A percentile compares a stretch with the other conserved stretches of the same genome.
These are phyloP conservation scores for Pleurotus pulmonarius DNA, from an alignment of 768 basidiomycete genomes.

Conservation along the genomic window DNA sequence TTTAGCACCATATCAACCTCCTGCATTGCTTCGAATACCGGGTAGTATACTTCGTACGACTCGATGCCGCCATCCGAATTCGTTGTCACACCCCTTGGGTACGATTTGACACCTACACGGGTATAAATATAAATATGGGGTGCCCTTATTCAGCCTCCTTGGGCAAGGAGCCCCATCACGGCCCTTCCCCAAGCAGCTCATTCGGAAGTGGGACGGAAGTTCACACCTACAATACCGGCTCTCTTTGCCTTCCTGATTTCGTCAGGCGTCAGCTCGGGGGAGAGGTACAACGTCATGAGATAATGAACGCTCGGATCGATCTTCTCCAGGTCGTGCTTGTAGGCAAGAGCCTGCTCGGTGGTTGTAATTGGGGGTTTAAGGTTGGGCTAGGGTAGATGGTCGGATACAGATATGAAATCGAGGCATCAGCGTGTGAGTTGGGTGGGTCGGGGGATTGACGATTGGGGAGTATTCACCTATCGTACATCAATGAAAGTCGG, in stretches of 20 bases:
- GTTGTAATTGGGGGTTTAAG: slow-evolving; percentile 84
- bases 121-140: background rate
- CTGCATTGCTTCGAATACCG: slow-evolving; percentile 92
- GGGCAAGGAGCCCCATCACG: background rate
- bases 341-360: slow-evolving; percentile 75
- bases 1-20: slow-evolving; percentile 92
- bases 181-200: background rate
- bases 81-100: slow-evolving; percentile 96
- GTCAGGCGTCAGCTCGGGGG: slow-evolving; percentile 82
- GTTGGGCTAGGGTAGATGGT: slow-evolving; percentile 65
- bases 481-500: too few relatives aligned
- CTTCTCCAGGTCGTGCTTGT: slow-evolving; percentile 68
- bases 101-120: slow-evolving; percentile 79
- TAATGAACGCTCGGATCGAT: slow-evolving; percentile 81
- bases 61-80: slow-evolving; percentile 97
- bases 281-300: slow-evolving; percentile 96
- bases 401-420: slow-evolving; percentile 7
- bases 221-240: slow-evolving; percentile 70
- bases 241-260: slow-evolving; percentile 85
- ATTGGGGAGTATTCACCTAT: too few relatives aligned
- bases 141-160: background rate
- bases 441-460: too few relatives aligned
- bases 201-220: slow-evolving; percentile 15
- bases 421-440: background rate
- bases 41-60: slow-evolving; percentile 90